Evolutionary conservation across 169 alveolate genomes (phyloP).

Genomic region (Eimeria mitis): DNA sequence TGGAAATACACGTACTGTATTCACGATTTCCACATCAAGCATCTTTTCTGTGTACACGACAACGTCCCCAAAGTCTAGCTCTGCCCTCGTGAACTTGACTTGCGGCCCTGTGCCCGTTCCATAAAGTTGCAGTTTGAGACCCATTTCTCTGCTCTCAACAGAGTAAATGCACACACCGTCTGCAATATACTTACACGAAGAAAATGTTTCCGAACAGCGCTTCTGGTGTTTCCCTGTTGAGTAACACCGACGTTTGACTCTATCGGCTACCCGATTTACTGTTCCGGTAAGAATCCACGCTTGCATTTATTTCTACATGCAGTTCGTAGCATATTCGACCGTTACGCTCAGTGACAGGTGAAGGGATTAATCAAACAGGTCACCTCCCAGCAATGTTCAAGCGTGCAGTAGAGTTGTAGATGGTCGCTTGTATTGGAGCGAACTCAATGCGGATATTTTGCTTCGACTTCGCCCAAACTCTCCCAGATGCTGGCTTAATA

Average conservation of each 20-base stretch:
- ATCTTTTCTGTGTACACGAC: conserved; percentile 61
- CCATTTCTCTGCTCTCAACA: conserved; percentile 62
- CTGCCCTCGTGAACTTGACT: conserved; percentile 59
- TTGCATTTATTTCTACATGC: background rate
- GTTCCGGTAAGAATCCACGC: background rate
- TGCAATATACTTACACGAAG: background rate
- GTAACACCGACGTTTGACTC: background rate
- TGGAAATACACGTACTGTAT: conserved; percentile 19
- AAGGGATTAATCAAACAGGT: background rate
- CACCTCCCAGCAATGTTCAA: conserved; percentile 58
- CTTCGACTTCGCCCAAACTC: conserved; percentile 61
- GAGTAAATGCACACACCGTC: conserved; percentile 1
- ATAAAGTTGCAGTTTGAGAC: conserved; percentile 38
- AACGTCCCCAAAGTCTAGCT: conserved; percentile 51
- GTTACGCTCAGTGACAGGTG: background rate
- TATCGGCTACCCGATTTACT: background rate
- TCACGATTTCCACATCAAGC: conserved; percentile 64
- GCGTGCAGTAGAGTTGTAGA: conserved; percentile 9
- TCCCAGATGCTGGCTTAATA: conserved; percentile 54
- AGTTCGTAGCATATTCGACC: background rate
- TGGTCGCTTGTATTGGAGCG: conserved; percentile 50
- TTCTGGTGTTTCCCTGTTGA: background rate
- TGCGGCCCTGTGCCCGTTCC: conserved; percentile 81
- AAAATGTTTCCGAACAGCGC: background rate
- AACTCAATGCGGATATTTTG: conserved; percentile 41